phyloP scores from a whole-genome alignment of 176 grass and related monocot genomes.

The Ananas comosus region DNA sequence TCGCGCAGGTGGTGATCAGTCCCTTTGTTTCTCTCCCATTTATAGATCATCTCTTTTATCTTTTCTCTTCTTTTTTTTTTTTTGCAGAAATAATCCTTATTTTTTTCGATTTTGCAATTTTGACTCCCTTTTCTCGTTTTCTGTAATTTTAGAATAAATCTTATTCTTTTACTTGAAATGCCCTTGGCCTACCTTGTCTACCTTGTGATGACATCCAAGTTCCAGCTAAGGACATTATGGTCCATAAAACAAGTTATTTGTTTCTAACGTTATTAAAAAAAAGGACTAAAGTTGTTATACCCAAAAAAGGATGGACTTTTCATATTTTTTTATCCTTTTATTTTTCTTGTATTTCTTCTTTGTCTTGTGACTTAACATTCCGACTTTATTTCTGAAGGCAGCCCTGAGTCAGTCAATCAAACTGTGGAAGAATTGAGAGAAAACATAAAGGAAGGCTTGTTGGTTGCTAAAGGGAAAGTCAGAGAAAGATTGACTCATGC shows the following conservation, averaged over 20 bases:
- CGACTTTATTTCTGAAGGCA: conserved; percentile 40
- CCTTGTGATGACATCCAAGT: no score
- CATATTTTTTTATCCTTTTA: not conserved
- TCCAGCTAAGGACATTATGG: not conserved
- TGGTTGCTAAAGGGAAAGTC: conserved; percentile 66
- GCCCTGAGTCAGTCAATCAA: conserved; percentile 74
- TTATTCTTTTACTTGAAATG: not conserved
- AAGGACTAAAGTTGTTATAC: no score
- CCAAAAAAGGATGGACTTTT: no score
- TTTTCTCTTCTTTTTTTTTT: no score
- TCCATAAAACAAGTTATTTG: not conserved
- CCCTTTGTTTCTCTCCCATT: not conserved
- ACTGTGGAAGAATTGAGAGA: conserved; percentile 80
- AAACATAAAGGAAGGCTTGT: conserved; percentile 60
- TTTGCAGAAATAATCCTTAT: no score
- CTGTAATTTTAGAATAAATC: not conserved
- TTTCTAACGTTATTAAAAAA: no score
- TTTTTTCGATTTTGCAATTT: no score
- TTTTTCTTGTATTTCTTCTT: conserved; percentile 1
- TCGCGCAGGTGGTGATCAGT: conserved; percentile 67
- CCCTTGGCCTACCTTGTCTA: no score
- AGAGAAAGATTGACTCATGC: conserved; percentile 60
- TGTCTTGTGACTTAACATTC: conserved; percentile 2
- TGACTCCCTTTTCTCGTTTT: not conserved
- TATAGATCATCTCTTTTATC: no score